Percentiles rank a stretch among this genome's conserved stretches.
Conservation (phyloP, 495 filamentous ascomycete genomes). For the Neurospora tetrasperma region DNA sequence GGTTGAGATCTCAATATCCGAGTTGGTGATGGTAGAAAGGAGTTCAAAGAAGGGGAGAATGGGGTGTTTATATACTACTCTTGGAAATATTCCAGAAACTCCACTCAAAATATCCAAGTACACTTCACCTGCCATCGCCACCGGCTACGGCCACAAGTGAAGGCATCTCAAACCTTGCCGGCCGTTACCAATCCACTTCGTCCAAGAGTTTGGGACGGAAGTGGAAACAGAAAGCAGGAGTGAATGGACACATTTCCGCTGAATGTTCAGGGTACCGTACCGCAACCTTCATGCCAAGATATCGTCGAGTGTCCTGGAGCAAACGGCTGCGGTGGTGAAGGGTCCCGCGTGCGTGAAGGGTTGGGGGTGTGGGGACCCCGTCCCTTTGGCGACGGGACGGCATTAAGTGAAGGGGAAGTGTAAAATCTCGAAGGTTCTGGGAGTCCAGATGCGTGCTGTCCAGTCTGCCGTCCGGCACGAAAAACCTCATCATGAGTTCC, state of each 20-base stretch:
- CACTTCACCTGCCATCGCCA: not conserved
- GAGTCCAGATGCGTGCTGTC: not conserved
- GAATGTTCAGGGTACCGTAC: not conserved
- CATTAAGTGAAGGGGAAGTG: not conserved
- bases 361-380: not conserved
- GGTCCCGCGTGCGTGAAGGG: not conserved
- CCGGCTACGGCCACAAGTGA: not conserved
- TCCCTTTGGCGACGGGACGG: not conserved
- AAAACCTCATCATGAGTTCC: not conserved
- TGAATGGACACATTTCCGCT: not conserved
- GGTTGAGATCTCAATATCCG: too few species aligned
- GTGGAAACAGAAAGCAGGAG: not conserved
- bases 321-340: not conserved
- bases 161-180: not conserved
- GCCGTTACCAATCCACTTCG: not conserved
- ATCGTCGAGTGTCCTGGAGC: not conserved
- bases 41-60: too few species aligned
- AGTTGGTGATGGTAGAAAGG: too few species aligned
- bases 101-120: not conserved
- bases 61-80: not conserved
- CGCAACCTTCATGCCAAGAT: not conserved
- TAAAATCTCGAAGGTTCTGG: not conserved
- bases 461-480: not conserved
- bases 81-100: not conserved
- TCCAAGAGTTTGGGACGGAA: not conserved